Base-by-base conservation (phyloP, 2,329 filamentous ascomycete genomes). In the Fusarium illudens region DNA sequence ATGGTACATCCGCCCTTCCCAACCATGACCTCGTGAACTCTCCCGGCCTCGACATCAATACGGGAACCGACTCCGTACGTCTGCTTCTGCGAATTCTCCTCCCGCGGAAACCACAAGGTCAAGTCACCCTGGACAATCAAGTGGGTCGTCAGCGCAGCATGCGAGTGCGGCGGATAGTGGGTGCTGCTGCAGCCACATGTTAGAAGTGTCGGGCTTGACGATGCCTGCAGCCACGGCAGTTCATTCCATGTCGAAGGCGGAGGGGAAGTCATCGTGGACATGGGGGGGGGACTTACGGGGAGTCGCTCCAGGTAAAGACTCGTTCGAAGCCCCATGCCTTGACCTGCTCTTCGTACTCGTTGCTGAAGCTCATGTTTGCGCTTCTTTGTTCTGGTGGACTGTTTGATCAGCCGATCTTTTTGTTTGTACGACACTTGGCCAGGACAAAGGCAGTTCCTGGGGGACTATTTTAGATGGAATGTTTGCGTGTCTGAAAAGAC, bases 281-380 rank as follows among this genome's bases (percentile, higher is more conserved):
- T 22, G 17, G 49, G n/a, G 32, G 19, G 12, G 22, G 25, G 27
- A 84, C 87, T 75, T 84, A 92, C 90, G 89, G 87, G 20, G 82
- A 80, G 77, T 93, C 91, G 8, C 85, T 88, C 90, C 90, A 93
- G 3, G 89, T 92, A 67, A 92, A 92, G 73, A 92, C 89, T 51
- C 88, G 83, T 3, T 76, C 70, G 75, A 92, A 93, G 2, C 90
- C 90, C 90, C 90, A 92, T 2, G 86, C 87, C 33, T 83, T 83
- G 25, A 93, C 90, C 73, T 91, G 81, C 51, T 81, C 79, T 75
- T 93, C 90, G 34, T 74, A 70, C 34, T 73, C 63, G 22, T 64
- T 72, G 25, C 60, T 65, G 37, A 69, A 68, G 58, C 65, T 70
- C 77, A 78, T 79, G 48, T 60, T 67, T 48, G 17, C 19, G 44